Evolutionary conservation across 345 rosid genomes (phyloP).

Genomic region (Mangifera indica): DNA sequence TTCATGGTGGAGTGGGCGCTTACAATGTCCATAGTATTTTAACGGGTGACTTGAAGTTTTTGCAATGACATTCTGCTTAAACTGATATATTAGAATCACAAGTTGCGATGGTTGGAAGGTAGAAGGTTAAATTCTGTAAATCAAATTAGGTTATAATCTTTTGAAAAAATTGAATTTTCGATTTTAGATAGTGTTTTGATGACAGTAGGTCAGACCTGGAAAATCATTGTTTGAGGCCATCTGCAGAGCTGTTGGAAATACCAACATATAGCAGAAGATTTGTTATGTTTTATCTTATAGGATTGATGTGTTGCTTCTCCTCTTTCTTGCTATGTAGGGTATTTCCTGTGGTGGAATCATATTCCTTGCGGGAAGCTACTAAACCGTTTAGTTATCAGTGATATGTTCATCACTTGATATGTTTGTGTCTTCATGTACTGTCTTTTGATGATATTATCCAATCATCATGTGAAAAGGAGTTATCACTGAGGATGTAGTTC

Average conservation of each 20-base stretch:
- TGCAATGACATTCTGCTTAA: neutral
- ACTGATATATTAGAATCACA: constrained; percentile 60
- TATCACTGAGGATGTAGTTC: no score
- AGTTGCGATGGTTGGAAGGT: constrained; percentile 73
- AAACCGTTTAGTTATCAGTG: neutral
- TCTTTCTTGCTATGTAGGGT: neutral
- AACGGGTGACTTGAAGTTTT: constrained; percentile 5
- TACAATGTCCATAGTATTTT: constrained; percentile 62
- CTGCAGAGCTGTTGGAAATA: constrained; percentile 60
- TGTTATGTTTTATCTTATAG: constrained; percentile 53
- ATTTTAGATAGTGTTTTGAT: constrained; percentile 32
- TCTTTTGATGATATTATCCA: neutral
- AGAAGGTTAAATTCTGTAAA: constrained; percentile 61
- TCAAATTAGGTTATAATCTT: constrained; percentile 18
- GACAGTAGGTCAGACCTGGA: constrained; percentile 94
- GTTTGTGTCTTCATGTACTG: neutral
- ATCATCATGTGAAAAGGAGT: constrained; percentile 46
- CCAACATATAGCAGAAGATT: constrained; percentile 88
- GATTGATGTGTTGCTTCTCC: neutral
- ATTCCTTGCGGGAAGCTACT: neutral
- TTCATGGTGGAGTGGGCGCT: constrained; percentile 85
- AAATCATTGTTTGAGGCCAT: constrained; percentile 83
- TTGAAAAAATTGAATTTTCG: constrained; percentile 19
- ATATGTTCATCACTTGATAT: no score
- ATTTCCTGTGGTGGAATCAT: neutral